Base-by-base conservation (phyloP, 805 yeast species). In the Schwanniomyces sp. region DNA sequence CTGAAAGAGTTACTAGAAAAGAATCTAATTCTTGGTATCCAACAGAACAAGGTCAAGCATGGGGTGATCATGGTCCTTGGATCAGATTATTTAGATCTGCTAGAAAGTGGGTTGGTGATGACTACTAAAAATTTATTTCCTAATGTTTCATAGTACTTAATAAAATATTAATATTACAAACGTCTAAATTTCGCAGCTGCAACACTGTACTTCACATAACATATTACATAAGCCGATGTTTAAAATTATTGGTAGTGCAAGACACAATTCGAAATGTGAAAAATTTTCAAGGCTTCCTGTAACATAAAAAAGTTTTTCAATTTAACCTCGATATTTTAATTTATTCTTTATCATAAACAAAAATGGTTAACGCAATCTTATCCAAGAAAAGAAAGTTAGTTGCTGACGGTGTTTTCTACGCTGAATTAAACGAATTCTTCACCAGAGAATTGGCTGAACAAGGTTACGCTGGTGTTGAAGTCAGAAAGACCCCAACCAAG, bases 341-440 rank as follows among this genome's bases (percentile, higher is more conserved):
- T 24, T 37, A 10, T 37, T 37, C 40, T 18, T 34, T 37, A 37
- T 21, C 27, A 37, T 10, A 10, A 37, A 37, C 41, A 53, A 47
- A 46, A 57, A 63, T 64, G 69, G 66, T 60, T 57, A 62, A 58
- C 63, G 73, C 69, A 56, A 87, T 91, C 77, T 69, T 73, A 63
- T 92, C 98, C 72, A 89, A 90, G 83, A 92, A 90, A 84, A 91
- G 97, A 89, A 91, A 91, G 91, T 88, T 91, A 74, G 98, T 94
- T 75, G 97, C 97, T 79, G 99, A 94, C 85, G 99, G 99, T 89
- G 99, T 94, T 71, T 90, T 94, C 86, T 94, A 86, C 96, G 99
- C 99, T 79, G 99, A 94, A 84, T 82, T 94, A 74, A 94, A 94
- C 86, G 99, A 94, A 84, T 94, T 94, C 94, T 94, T 94, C 91